Percentiles rank a stretch among this genome's conserved stretches.
phyloP scores from a whole-genome alignment of 1,139 yeast genomes.

The Zygosaccharomyces pseudobailii region DNA sequence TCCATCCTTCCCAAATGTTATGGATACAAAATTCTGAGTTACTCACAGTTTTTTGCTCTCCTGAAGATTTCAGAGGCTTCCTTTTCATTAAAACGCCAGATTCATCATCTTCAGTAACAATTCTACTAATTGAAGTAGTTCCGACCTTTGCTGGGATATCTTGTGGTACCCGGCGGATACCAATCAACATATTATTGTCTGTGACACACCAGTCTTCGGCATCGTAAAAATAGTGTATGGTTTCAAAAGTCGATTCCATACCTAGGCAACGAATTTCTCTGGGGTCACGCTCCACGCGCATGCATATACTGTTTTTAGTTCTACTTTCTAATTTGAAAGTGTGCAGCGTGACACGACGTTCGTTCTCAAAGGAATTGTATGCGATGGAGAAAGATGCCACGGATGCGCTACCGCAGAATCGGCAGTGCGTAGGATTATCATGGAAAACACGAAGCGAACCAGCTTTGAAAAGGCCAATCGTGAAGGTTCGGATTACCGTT shows the following conservation, averaged over 20 bases:
- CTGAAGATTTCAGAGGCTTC: background rate
- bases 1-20: slow-evolving; percentile 75
- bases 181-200: slow-evolving; percentile 71
- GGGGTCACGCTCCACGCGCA: slow-evolving; percentile 88
- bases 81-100: slow-evolving; percentile 10
- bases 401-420: slow-evolving; percentile 87
- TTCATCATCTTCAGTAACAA: slow-evolving; percentile 5
- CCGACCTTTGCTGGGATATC: slow-evolving; percentile 5
- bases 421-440: slow-evolving; percentile 81
- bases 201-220: slow-evolving; percentile 77
- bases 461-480: slow-evolving; percentile 56
- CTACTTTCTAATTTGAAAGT: slow-evolving; percentile 67
- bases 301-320: slow-evolving; percentile 74
- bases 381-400: slow-evolving; percentile 65
- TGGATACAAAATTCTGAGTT: slow-evolving; percentile 18
- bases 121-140: slow-evolving; percentile 13
- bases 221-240: slow-evolving; percentile 57
- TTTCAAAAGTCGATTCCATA: slow-evolving; percentile 68
- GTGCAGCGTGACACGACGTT: slow-evolving; percentile 57
- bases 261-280: slow-evolving; percentile 87
- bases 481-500: slow-evolving; percentile 48
- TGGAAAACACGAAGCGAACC: slow-evolving; percentile 65
- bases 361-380: slow-evolving; percentile 43
- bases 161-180: slow-evolving; percentile 49
- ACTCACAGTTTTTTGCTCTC: background rate